A percentile compares a stretch with the other conserved stretches of the same genome.
These are phyloP conservation scores for Fraxinus anomala DNA, from an alignment of 257 asterid species.

Conservation along the genomic window DNA sequence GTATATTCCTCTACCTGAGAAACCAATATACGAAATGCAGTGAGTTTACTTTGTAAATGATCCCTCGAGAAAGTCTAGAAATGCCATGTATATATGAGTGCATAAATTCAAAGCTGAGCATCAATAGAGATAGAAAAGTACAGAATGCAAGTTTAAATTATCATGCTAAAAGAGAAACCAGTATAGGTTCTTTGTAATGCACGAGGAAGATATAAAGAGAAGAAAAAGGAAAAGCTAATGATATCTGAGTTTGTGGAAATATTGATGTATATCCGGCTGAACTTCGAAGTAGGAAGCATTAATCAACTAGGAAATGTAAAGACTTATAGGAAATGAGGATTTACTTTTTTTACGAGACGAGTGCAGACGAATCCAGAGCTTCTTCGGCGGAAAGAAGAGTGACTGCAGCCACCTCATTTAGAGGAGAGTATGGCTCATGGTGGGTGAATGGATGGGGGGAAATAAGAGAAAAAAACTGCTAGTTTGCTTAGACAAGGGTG, in stretches of 20 bases:
- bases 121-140: neutral
- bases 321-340: slow-evolving; percentile 2
- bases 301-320: neutral
- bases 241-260: neutral
- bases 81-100: neutral
- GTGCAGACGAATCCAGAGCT: slow-evolving; percentile 78
- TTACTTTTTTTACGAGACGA: slow-evolving; percentile 77
- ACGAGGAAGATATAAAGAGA: neutral
- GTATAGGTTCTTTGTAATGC: neutral
- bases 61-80: neutral
- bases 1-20: slow-evolving; percentile 82
- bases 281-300: slow-evolving; percentile 12
- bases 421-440: slow-evolving; percentile 52
- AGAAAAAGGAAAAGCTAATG: neutral
- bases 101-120: neutral
- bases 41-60: neutral
- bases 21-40: neutral
- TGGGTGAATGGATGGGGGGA: slow-evolving; percentile 35
- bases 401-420: slow-evolving; percentile 92
- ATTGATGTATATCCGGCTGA: slow-evolving; percentile 1
- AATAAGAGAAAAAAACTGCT: slow-evolving; percentile 40
- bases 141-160: neutral
- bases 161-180: neutral
- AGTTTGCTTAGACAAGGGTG: slow-evolving; percentile 87
- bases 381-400: slow-evolving; percentile 90